Percentiles rank a stretch among this genome's conserved stretches.
Conservation (phyloP, 2,329 filamentous ascomycete genomes). For the Penicillium aurantiogriseum region DNA sequence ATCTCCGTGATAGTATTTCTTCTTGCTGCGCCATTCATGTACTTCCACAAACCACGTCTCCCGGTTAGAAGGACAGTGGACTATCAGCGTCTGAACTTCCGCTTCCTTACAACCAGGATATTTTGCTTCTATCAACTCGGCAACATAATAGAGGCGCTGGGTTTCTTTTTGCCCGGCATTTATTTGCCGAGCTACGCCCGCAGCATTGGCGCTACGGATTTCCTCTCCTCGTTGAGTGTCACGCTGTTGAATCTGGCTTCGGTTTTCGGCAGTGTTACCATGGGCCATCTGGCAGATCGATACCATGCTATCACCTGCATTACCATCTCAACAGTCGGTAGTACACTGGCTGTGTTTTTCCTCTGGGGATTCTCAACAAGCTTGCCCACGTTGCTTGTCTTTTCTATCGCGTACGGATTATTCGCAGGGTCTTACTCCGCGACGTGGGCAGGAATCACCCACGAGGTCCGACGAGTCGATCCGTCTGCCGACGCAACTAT, state of each 20-base stretch:
- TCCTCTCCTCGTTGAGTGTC: slow-evolving; percentile 30
- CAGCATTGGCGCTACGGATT: slow-evolving; percentile 23
- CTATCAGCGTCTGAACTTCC: slow-evolving; percentile 43
- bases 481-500: slow-evolving; percentile 46
- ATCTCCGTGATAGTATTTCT: slow-evolving; percentile 38
- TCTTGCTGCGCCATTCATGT: slow-evolving; percentile 26
- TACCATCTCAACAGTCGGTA: slow-evolving; percentile 44
- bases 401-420: slow-evolving; percentile 46
- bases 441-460: slow-evolving; percentile 48
- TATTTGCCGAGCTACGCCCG: slow-evolving; percentile 41
- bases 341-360: slow-evolving; percentile 42
- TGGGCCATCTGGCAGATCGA: slow-evolving; percentile 44
- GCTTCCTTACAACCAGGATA: slow-evolving; percentile 36
- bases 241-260: slow-evolving; percentile 33
- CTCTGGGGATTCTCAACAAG: slow-evolving; percentile 49
- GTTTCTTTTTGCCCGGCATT: slow-evolving; percentile 40
- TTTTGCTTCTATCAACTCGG: slow-evolving; percentile 50
- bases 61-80: slow-evolving; percentile 28
- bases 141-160: slow-evolving; percentile 39
- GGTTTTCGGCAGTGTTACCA: slow-evolving; percentile 34
- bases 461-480: slow-evolving; percentile 40
- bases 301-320: slow-evolving; percentile 42
- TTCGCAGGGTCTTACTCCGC: slow-evolving; percentile 46
- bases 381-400: slow-evolving; percentile 44
- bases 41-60: slow-evolving; percentile 45